Conservation (phyloP, 768 basidiomycete species). For the Holtermannia corniformis region DNA sequence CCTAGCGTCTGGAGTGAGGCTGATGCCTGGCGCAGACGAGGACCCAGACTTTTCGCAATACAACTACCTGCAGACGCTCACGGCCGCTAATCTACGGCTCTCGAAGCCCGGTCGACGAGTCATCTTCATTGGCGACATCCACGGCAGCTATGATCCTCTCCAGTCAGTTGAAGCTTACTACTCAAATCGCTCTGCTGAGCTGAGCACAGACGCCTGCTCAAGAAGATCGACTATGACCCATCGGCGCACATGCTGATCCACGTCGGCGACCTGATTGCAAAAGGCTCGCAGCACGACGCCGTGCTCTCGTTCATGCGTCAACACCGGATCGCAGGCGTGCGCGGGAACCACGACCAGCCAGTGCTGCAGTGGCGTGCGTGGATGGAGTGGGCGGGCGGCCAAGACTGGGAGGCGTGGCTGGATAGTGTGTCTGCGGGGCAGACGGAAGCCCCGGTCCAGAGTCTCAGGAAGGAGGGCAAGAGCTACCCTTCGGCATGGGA, state of each 20-base stretch:
- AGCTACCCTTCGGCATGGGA: slow-evolving; percentile 59
- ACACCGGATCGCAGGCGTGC: slow-evolving; percentile 62
- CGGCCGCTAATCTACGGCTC: slow-evolving; percentile 20
- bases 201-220: slow-evolving; percentile 53
- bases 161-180: slow-evolving; percentile 49
- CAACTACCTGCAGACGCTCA: slow-evolving; percentile 32
- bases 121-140: slow-evolving; percentile 77
- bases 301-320: slow-evolving; percentile 58
- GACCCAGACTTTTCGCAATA: slow-evolving; percentile 38
- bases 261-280: slow-evolving; percentile 72
- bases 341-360: slow-evolving; percentile 87
- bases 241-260: slow-evolving; percentile 63
- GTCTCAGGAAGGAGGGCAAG: slow-evolving; percentile 35
- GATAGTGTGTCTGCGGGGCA: slow-evolving; percentile 13
- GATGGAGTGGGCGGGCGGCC: slow-evolving; percentile 50
- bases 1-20: not conserved
- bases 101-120: slow-evolving; percentile 45
- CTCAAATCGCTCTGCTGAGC: too few species aligned
- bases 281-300: slow-evolving; percentile 52
- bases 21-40: not conserved
- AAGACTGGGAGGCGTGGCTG: slow-evolving; percentile 50
- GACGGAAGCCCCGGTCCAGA: slow-evolving; percentile 44
- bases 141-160: slow-evolving; percentile 65
- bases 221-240: slow-evolving; percentile 54
- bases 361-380: slow-evolving; percentile 76